Conservation (phyloP, 495 filamentous ascomycete species). For the Immersiella caudata region DNA sequence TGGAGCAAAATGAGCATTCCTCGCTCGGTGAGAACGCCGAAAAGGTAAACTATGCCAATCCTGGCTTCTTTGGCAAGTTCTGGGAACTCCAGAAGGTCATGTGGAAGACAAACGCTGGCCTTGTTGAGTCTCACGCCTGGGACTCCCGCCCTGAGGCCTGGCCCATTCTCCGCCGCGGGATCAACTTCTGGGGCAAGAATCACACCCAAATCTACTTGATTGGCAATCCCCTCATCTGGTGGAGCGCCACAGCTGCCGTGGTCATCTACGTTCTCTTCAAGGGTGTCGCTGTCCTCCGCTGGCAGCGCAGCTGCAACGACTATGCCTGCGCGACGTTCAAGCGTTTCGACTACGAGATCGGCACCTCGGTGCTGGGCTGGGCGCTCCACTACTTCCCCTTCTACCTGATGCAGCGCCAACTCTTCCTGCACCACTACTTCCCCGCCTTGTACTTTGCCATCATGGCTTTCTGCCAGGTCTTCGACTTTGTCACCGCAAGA, state of each 20-base stretch:
- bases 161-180: slow-evolving; percentile 90
- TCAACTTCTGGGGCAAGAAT: slow-evolving; percentile 98
- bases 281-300: slow-evolving; percentile 81
- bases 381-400: slow-evolving; percentile 97
- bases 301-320: slow-evolving; percentile 90
- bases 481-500: slow-evolving; percentile 79
- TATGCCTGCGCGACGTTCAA: slow-evolving; percentile 82
- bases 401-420: slow-evolving; percentile 90
- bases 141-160: slow-evolving; percentile 93
- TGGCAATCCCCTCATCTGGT: slow-evolving; percentile 96
- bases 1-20: slow-evolving; percentile 87
- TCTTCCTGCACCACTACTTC: slow-evolving; percentile 95
- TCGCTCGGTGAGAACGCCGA: slow-evolving; percentile 72
- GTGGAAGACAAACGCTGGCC: slow-evolving; percentile 97
- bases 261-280: slow-evolving; percentile 81
- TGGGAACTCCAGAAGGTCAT: slow-evolving; percentile 99
- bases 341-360: slow-evolving; percentile 96
- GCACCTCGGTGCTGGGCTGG: slow-evolving; percentile 87
- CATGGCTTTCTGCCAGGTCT: slow-evolving; percentile 82
- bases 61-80: slow-evolving; percentile 97
- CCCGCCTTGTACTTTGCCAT: slow-evolving; percentile 90
- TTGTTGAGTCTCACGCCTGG: slow-evolving; percentile 97
- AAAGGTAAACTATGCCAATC: slow-evolving; percentile 92
- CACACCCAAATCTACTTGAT: slow-evolving; percentile 95
- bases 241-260: slow-evolving; percentile 81